These are phyloP conservation scores for Blastobotrys terrestris DNA, from an alignment of 805 yeast species.

Conservation along the genomic window DNA sequence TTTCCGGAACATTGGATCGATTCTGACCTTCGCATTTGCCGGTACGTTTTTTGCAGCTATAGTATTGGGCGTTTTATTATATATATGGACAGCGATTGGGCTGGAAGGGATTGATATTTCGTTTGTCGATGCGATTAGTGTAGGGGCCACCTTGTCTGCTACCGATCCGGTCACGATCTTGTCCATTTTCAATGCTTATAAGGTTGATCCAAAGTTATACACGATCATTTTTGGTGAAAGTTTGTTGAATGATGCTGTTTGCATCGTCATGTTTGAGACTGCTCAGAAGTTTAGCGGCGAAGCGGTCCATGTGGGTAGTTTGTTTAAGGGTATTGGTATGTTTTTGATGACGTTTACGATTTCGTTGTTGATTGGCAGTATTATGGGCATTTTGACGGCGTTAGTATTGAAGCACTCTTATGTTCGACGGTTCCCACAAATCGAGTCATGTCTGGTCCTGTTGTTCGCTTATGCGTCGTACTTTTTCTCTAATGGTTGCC, in stretches of 20 bases:
- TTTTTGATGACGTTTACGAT: slow-evolving; percentile 91
- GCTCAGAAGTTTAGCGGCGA: slow-evolving; percentile 94
- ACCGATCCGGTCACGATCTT: slow-evolving; percentile 97
- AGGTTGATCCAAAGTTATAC: slow-evolving; percentile 95
- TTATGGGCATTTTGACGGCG: slow-evolving; percentile 85
- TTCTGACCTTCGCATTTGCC: slow-evolving; percentile 89
- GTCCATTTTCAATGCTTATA: slow-evolving; percentile 93
- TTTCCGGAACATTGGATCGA: slow-evolving; percentile 85
- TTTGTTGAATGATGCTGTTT: slow-evolving; percentile 90
- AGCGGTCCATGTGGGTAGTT: slow-evolving; percentile 49
- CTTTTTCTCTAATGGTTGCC: slow-evolving; percentile 97
- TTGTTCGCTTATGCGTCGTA: slow-evolving; percentile 92
- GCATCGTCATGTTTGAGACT: slow-evolving; percentile 98
- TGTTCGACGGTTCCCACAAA: slow-evolving; percentile 90
- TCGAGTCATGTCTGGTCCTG: slow-evolving; percentile 88
- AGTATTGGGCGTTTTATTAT: slow-evolving; percentile 82
- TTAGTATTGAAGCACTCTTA: slow-evolving; percentile 86
- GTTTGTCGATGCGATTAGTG: slow-evolving; percentile 94
- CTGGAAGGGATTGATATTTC: slow-evolving; percentile 82
- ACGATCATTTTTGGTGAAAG: slow-evolving; percentile 98
- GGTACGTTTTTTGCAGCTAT: slow-evolving; percentile 92
- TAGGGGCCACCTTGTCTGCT: slow-evolving; percentile 96
- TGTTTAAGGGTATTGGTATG: slow-evolving; percentile 86
- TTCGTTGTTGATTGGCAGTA: slow-evolving; percentile 81
- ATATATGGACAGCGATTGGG: slow-evolving; percentile 86